A percentile compares a stretch with the other conserved stretches of the same genome.
Evolutionary conservation across 768 basidiomycete genomes (phyloP).

Genomic region (Cubamyces sp.): DNA sequence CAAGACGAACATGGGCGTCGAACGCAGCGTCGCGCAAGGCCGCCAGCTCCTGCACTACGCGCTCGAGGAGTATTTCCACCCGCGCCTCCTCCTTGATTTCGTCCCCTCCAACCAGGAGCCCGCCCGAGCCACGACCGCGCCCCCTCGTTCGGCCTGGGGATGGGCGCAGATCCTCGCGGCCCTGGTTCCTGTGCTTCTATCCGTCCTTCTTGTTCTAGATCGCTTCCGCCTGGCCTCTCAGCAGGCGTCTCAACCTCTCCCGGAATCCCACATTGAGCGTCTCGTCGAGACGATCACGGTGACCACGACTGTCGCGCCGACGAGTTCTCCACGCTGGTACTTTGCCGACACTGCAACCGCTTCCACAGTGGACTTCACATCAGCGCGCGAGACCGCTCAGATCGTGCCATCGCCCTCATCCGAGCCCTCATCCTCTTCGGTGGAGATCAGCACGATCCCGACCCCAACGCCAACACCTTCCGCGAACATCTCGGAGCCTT

Average conservation of each 20-base stretch:
- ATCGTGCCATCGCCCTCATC: neutral
- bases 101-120: conserved; percentile 27
- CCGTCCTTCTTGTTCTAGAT: conserved; percentile 8
- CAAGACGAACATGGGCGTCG: conserved; percentile 61
- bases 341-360: neutral
- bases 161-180: conserved; percentile 3
- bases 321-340: conserved; percentile 25
- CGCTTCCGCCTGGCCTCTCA: conserved; percentile 24
- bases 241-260: conserved; percentile 9
- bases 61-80: conserved; percentile 60
- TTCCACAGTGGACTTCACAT: neutral
- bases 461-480: conserved; percentile 21
- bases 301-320: conserved; percentile 34
- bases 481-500: neutral
- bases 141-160: neutral
- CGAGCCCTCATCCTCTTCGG: conserved; percentile 15
- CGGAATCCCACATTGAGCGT: conserved; percentile 7
- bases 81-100: conserved; percentile 43
- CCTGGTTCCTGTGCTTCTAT: conserved; percentile 2
- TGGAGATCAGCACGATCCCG: conserved; percentile 22
- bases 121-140: neutral
- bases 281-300: conserved; percentile 41
- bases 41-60: conserved; percentile 59
- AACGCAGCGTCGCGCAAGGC: conserved; percentile 45
- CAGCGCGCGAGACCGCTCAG: neutral